These are phyloP conservation scores for Boletellus ananiceps DNA, from an alignment of 768 basidiomycete genomes.

Conservation along the genomic window DNA sequence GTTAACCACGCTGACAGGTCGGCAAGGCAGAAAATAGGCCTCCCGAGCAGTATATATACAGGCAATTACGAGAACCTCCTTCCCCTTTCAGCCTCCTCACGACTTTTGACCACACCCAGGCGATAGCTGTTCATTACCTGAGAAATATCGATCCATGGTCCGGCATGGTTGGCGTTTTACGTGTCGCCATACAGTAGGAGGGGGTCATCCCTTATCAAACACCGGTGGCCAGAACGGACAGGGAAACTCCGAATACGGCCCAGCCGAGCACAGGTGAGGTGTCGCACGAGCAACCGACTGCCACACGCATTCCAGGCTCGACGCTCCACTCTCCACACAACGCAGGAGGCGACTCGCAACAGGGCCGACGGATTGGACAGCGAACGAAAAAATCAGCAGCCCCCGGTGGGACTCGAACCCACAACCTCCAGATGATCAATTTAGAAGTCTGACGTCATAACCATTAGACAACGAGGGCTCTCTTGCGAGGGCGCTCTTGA, in stretches of 20 bases:
- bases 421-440: slow-evolving; percentile 81
- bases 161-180: slow-evolving; percentile 19
- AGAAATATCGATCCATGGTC: not conserved
- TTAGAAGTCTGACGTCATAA: slow-evolving; percentile 90
- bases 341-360: not conserved
- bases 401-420: slow-evolving; percentile 85
- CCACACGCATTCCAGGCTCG: no score
- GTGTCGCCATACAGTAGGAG: slow-evolving; percentile 9
- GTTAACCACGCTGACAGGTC: no score
- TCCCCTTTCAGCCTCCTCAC: no score
- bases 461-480: slow-evolving; percentile 85
- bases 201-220: slow-evolving; percentile 9
- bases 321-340: no score
- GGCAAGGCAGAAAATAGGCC: no score
- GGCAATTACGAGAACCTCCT: no score
- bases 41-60: no score
- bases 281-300: no score
- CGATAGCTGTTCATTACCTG: not conserved
- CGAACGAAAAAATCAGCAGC: slow-evolving; percentile 33
- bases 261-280: no score
- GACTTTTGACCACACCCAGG: not conserved
- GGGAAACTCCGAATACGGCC: no score
- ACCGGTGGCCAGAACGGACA: not conserved
- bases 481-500: rapidly evolving
- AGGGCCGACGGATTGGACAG: not conserved